Evolutionary conservation across 2,329 filamentous ascomycete genomes (phyloP).

Genomic region (Fusarium anthophilum): DNA sequence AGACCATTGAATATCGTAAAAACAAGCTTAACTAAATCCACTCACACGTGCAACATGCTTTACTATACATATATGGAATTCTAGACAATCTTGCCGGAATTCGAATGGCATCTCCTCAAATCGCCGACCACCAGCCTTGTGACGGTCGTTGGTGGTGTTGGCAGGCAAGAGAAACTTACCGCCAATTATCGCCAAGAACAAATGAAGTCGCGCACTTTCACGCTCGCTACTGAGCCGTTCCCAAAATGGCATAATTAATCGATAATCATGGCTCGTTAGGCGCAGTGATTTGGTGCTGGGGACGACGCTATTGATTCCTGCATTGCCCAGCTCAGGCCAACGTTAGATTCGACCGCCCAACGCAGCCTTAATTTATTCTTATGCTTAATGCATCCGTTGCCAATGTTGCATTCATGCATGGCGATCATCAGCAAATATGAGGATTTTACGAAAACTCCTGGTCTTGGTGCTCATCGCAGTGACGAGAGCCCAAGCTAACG

Average conservation of each 20-base stretch:
- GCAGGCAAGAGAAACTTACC: background rate
- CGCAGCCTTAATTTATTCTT: background rate
- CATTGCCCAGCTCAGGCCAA: background rate
- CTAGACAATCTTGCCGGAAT: rapidly evolving
- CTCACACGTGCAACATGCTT: rapidly evolving
- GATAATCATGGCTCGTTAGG: background rate
- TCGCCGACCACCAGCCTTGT: background rate
- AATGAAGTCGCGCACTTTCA: background rate
- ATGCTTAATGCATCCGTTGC: background rate
- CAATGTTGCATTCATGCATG: background rate
- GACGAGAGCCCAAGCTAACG: background rate
- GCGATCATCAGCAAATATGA: background rate
- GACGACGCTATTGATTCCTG: background rate
- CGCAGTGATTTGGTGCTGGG: background rate
- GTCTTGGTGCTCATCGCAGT: background rate
- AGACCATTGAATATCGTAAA: background rate
- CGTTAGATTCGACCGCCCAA: background rate
- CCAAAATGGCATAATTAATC: background rate
- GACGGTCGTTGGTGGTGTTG: background rate
- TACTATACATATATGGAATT: rapidly evolving
- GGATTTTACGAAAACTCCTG: background rate
- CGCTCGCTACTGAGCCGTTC: background rate
- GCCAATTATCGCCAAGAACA: background rate
- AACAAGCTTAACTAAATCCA: background rate
- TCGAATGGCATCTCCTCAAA: rapidly evolving